Conservation (phyloP, 2,329 filamentous ascomycete genomes). For the Penicillium sp. region DNA sequence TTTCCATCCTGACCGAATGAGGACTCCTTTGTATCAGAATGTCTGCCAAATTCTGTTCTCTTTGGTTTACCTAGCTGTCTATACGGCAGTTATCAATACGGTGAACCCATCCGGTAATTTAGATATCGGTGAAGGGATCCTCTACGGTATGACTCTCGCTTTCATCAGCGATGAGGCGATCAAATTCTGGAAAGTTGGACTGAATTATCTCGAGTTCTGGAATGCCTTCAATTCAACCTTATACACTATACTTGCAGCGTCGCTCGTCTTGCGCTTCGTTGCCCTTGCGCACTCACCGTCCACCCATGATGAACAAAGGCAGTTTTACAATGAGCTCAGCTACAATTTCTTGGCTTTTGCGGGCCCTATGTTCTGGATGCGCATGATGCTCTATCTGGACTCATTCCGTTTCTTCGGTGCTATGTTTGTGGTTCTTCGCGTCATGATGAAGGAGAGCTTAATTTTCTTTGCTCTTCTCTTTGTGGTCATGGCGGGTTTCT, state of each 20-base stretch:
- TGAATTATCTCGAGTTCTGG: conserved; percentile 92
- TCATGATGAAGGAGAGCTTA: conserved; percentile 88
- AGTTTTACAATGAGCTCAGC: conserved; percentile 70
- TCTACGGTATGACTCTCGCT: conserved; percentile 88
- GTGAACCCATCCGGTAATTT: conserved; percentile 81
- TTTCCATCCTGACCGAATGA: conserved; percentile 90
- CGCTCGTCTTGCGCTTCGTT: conserved; percentile 73
- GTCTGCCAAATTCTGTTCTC: conserved; percentile 80
- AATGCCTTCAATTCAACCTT: conserved; percentile 87
- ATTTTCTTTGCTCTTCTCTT: conserved; percentile 93
- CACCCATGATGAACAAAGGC: conserved; percentile 49
- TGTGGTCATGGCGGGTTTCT: conserved; percentile 72
- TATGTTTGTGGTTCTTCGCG: conserved; percentile 95
- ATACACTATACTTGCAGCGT: conserved; percentile 73
- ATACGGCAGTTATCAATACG: conserved; percentile 88
- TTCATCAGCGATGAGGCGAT: conserved; percentile 83
- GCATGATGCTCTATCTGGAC: conserved; percentile 87
- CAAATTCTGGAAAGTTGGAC: conserved; percentile 93
- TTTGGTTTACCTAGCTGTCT: conserved; percentile 75
- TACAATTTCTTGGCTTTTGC: conserved; percentile 94
- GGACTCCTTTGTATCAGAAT: conserved; percentile 89
- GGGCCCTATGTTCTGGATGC: conserved; percentile 95
- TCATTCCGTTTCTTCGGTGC: conserved; percentile 93
- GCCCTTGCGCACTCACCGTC: conserved; percentile 63
- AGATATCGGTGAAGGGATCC: conserved; percentile 73